Conservation (phyloP, 352 stramenopile genomes). For the Phytophthora hibernalis region DNA sequence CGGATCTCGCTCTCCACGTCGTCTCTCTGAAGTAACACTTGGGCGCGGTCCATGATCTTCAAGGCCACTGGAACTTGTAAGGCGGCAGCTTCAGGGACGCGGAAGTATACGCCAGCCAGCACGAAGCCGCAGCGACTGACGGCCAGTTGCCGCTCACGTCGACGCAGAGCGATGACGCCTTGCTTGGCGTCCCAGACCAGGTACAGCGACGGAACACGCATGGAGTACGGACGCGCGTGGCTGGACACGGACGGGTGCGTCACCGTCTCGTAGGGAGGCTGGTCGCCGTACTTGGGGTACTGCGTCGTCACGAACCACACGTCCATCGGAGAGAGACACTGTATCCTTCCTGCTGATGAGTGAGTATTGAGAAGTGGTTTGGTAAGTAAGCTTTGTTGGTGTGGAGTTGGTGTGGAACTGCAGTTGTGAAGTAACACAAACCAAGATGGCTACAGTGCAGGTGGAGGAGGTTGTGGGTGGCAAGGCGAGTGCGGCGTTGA, state of each 20-base stretch:
- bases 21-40: slow-evolving; percentile 78
- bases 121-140: slow-evolving; percentile 86
- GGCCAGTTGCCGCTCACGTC: slow-evolving; percentile 69
- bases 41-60: slow-evolving; percentile 82
- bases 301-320: slow-evolving; percentile 74
- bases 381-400: no score
- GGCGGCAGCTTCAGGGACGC: slow-evolving; percentile 48
- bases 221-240: slow-evolving; percentile 53
- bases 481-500: slow-evolving; percentile 1
- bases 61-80: slow-evolving; percentile 72
- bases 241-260: slow-evolving; percentile 59
- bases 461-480: slow-evolving; percentile 15
- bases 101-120: slow-evolving; percentile 81
- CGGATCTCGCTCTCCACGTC: slow-evolving; percentile 85
- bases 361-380: no score
- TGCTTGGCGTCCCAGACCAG: slow-evolving; percentile 70
- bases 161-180: slow-evolving; percentile 78
- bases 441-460: slow-evolving; percentile 52
- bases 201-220: slow-evolving; percentile 72
- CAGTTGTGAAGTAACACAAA: not conserved
- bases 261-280: slow-evolving; percentile 68
- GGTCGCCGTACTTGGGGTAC: slow-evolving; percentile 55
- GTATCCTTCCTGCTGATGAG: not conserved
- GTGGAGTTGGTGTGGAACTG: slow-evolving; percentile 1
- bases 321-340: slow-evolving; percentile 64